Evolutionary conservation across 164 flowering plant species (phyloP).

Genomic region (Piper betle): DNA sequence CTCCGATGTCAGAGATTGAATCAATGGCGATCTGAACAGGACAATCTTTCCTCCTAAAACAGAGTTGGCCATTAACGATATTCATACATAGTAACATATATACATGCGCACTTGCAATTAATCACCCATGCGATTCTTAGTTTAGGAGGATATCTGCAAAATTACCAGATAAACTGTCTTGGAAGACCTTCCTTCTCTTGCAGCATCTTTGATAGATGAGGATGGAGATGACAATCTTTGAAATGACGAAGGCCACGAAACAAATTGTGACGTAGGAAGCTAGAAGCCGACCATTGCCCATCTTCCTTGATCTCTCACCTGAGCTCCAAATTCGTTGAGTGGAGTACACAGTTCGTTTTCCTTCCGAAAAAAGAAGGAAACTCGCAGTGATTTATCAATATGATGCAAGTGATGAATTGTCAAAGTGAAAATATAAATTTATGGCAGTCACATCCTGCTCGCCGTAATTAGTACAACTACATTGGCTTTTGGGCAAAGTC

Average conservation of each 20-base stretch:
- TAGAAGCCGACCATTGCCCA: constrained; percentile 32
- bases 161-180: constrained; percentile 52
- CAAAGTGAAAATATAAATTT: no score
- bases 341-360: background rate
- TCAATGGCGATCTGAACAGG: constrained; percentile 49
- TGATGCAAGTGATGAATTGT: no score
- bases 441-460: background rate
- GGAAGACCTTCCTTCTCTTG: constrained; percentile 41
- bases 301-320: constrained; percentile 6
- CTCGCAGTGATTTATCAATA: background rate
- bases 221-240: constrained; percentile 52
- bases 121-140: no score
- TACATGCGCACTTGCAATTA: no score
- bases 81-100: background rate
- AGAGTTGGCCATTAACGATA: background rate
- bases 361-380: background rate
- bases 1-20: constrained; percentile 42
- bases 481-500: background rate
- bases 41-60: constrained; percentile 80
- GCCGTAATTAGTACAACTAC: background rate
- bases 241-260: constrained; percentile 46
- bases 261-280: constrained; percentile 59
- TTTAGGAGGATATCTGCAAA: no score
- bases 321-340: background rate
- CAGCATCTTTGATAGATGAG: constrained; percentile 70